Evolutionary conservation across 129 eudicot species (phyloP), one percentile per base, ranked within the genome.

Genomic region (Glebionis coronaria): DNA sequence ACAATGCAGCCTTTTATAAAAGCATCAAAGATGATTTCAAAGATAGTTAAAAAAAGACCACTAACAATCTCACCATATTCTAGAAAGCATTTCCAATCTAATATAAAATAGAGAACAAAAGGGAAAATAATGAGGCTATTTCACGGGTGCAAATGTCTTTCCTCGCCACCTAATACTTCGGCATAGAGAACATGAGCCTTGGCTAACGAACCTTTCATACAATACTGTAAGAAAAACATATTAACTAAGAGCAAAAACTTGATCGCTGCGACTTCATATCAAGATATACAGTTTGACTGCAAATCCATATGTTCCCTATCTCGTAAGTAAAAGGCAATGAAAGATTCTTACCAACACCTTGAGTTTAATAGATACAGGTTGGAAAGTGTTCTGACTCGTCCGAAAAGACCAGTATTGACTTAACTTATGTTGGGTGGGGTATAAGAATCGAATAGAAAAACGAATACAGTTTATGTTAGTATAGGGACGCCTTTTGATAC

Each of bases 181-280:
- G 87, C 91, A 78, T 92, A 88, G 38, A 92, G 85, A 75, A 92
- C 98, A 65, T 85, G 86, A 47, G 98, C 98, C 71, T 92, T 85
- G 58, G 87, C 80, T 18, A 78, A 68, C 67, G 98, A 82, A 44
- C 96, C 96, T 79, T 64, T 88, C 96, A 92, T 85, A 76, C 81
- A 80, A 19, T 80, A 88, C 98, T 92, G 87, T 79, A 81, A 71
- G 59, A 25, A 65, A 21, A 65, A 60, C 23, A 12, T 29, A 70
- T 29, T 8, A 67, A 29, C 10, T 27, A 44, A 19, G 14, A 31
- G 19, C 42, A 50, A 12, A 49, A 49, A 23, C 25, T n/a, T 58
- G 44, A 58, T 3, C 28, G 13, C 28, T 58, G 63, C 52, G 45
- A 42, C 7, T 44, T 50, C 19, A 2, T 29, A 25, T 12, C 44